Evolutionary conservation across 768 basidiomycete genomes (phyloP), one percentile per base, ranked within the genome.

Genomic region (Mycena belliarum): DNA sequence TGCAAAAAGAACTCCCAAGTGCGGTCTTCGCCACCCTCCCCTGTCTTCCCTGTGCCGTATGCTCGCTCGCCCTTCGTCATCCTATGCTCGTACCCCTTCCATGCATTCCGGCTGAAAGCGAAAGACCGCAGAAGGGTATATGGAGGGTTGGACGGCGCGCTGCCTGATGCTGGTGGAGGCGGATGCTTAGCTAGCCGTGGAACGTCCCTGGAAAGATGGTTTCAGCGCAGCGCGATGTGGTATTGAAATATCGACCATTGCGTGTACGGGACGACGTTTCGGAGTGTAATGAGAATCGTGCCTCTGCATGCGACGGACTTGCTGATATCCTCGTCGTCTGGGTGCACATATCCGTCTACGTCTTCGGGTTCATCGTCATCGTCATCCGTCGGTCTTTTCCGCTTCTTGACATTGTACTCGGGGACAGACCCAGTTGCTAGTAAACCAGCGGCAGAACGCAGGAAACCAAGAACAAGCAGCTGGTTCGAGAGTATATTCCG

Each of bases 401-500:
- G 74, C 45, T 80, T 86, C 52, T 76, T 76, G 66, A 78, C 44
- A 32, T 68, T 70, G 10, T 79, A 49, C 7, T 66, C 66, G 7
- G 89, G 87, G 42, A 80, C 65, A 15, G 82, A 71, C 29, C 91
- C 95, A 20, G 65, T 63, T 11, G 76, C 73, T 24, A 98, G 74
- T 23, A 88, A 71, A 8, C 79, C 75, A 0, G 85, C 76, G 25
- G 85, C 88, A 16, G 89, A 91, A 18, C 87, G 83, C 46, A 98
- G 75, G 69, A 97, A 97, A 6, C 82, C 85, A 25, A 97, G 79
- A 29, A 98, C 74, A 20, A 97, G 79, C 20, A 86, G 66, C 66
- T 98, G 96, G 70, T 98, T 97, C 7, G 88, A 87, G 16, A 91
- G 74, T 57, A 98, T 91, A 72, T 97, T 98, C 47, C 95, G 83